Base-by-base conservation (phyloP, 1,284 basidiomycete genomes). In the Leucoagaricus sp. region DNA sequence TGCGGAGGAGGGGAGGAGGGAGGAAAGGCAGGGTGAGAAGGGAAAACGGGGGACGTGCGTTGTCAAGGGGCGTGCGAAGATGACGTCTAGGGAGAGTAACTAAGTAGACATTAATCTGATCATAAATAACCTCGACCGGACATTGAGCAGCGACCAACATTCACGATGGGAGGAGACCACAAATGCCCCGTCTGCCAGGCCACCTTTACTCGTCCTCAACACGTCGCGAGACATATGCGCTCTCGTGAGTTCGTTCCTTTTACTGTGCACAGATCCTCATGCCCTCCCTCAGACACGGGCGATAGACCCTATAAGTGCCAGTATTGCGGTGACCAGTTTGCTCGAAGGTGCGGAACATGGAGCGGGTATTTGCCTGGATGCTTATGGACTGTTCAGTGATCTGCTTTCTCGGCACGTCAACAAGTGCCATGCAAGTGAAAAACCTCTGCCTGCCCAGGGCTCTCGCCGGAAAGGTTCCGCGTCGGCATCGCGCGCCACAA, bases 291-390 rank as follows among this genome's bases (percentile, higher is more conserved):
- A 92, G 89, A 95, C 72, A 94, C 93, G n/a, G 93, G 93, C 60
- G 92, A 94, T 77, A 81, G 93, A 48, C 93, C 93, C 7, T 95
- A 95, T 78, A 92, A 91, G 65, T 95, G 93, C 69, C 87, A 89
- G 69, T 84, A 89, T 63, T 95, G 93, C 70, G 91, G 91, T 23
- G 87, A 94, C 72, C 88, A 93, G 70, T 96, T 96, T 69, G 93
- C 93, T 0, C 74, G 93, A 68, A 92, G 89, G 91, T 90, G 49
- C 12, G 77, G n/a, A 55, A n/a, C 28, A 49, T 53, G 29, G 49
- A 56, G 26, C 48, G 23, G 34, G 41, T 45, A 57, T 31, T 55
- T 53, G 49, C 55, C 21, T 10, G 44, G 38, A 31, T 23, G 23
- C 3, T 17, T 41, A 34, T 19, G 49, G 23, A 49, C 28, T 51